Conservation (phyloP, 176 grass and related monocot genomes). For the Paspalum notatum region DNA sequence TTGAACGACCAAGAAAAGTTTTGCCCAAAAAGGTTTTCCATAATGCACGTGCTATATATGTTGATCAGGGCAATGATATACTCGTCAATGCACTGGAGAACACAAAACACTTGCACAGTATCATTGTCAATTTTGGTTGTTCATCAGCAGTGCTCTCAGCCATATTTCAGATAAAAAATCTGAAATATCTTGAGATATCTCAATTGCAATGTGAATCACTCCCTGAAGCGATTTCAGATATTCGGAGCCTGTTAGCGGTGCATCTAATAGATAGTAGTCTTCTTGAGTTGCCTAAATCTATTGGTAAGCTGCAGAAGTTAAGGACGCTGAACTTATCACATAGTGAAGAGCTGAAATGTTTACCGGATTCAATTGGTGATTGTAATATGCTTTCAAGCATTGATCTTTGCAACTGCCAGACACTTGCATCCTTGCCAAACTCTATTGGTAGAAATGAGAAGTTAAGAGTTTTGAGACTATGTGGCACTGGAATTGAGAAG, state of each 20-base stretch:
- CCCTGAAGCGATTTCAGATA: background rate
- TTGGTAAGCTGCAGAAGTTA: conserved; percentile 30
- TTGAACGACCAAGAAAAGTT: no score
- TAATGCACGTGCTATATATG: no score
- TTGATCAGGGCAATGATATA: no score
- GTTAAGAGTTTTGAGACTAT: background rate
- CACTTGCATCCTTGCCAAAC: background rate
- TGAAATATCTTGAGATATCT: no score
- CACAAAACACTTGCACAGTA: no score
- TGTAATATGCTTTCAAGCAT: background rate
- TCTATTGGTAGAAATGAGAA: background rate
- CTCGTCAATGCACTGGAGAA: no score
- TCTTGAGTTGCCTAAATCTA: background rate
- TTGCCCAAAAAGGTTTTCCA: no score
- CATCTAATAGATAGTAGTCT: background rate
- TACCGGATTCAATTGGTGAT: conserved; percentile 20
- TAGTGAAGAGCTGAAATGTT: rapidly evolving
- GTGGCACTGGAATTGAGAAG: background rate
- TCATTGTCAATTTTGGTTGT: no score
- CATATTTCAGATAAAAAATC: no score
- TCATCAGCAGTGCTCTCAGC: no score
- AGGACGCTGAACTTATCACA: background rate
- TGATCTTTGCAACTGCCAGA: background rate
- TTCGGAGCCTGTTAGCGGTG: background rate
- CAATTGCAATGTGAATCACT: background rate